These are phyloP conservation scores for Dryadomyces sulphureus DNA, from an alignment of 2,329 filamentous ascomycete genomes.

Conservation along the genomic window DNA sequence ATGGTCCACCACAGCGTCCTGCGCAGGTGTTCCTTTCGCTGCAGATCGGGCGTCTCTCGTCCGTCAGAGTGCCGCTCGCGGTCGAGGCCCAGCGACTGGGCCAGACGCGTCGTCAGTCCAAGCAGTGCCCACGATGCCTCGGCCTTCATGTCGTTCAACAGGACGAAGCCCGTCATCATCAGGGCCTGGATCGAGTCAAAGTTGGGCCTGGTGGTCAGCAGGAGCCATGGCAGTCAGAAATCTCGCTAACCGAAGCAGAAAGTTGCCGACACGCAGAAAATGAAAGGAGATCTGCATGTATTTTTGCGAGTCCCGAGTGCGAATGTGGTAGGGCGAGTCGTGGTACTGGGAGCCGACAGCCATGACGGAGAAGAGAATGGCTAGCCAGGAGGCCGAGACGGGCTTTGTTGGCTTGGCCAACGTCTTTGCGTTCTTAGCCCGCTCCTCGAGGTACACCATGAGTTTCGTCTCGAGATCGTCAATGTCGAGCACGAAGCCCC, in stretches of 20 bases:
- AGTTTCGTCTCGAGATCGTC: constrained; percentile 49
- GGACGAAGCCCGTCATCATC: constrained; percentile 45
- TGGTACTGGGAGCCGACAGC: constrained; percentile 53
- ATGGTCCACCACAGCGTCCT: constrained; percentile 49
- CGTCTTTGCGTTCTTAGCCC: constrained; percentile 38
- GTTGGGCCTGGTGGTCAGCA: constrained; percentile 30
- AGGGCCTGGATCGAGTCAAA: constrained; percentile 52
- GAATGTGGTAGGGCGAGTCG: constrained; percentile 46
- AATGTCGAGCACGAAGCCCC: constrained; percentile 53
- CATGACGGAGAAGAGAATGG: constrained; percentile 49
- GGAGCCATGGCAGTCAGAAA: no score
- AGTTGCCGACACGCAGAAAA: constrained; percentile 48
- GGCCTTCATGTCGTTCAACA: constrained; percentile 56
- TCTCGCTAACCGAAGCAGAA: constrained; percentile 35
- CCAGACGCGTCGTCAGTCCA: constrained; percentile 49
- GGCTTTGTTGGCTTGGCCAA: constrained; percentile 29
- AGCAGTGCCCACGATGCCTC: constrained; percentile 53
- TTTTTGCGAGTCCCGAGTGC: constrained; percentile 43
- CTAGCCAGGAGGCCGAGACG: constrained; percentile 50
- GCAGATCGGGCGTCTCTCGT: constrained; percentile 29
- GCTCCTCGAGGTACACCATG: constrained; percentile 50
- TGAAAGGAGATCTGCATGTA: constrained; percentile 52
- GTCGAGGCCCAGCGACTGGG: constrained; percentile 49
- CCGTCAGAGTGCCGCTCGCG: constrained; percentile 29
- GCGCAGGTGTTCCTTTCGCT: constrained; percentile 38